Percentiles rank a stretch among this genome's conserved stretches.
Conservation (phyloP, 2,329 filamentous ascomycete genomes). For the Phyllosticta citriasiana region DNA sequence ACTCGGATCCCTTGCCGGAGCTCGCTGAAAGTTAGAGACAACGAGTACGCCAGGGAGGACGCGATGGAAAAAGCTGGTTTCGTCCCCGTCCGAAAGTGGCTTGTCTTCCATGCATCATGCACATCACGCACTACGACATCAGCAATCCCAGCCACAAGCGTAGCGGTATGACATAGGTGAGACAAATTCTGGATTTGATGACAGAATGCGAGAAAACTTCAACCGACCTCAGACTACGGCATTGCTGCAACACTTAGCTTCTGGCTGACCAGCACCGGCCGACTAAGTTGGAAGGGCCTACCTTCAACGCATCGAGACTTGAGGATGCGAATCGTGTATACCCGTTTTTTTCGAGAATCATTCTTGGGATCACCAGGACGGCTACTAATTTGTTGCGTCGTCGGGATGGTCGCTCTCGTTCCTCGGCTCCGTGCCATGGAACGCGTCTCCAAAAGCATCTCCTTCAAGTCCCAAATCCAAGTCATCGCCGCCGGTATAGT, state of each 20-base stretch:
- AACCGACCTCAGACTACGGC: neutral
- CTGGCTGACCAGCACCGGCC: neutral
- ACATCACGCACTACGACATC: neutral
- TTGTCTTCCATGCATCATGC: neutral
- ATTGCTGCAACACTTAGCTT: neutral
- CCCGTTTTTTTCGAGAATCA: neutral
- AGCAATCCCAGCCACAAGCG: neutral
- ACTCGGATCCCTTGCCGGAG: neutral
- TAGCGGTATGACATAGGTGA: neutral
- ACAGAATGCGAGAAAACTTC: neutral
- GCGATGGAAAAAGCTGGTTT: neutral
- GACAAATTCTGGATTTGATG: neutral
- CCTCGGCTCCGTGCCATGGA: constrained; percentile 28
- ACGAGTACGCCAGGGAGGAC: neutral
- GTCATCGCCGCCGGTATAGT: constrained; percentile 25
- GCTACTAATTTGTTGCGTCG: constrained; percentile 1
- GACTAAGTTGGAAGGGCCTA: neutral
- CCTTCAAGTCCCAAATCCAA: constrained; percentile 29
- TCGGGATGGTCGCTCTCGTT: neutral
- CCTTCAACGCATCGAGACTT: neutral
- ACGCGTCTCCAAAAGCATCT: constrained; percentile 31
- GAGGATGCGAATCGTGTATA: neutral
- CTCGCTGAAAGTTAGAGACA: neutral
- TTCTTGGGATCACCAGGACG: neutral
- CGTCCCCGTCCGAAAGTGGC: neutral